Evolutionary conservation across 352 stramenopile species (phyloP).

Genomic region (Phytopythium litorale): DNA sequence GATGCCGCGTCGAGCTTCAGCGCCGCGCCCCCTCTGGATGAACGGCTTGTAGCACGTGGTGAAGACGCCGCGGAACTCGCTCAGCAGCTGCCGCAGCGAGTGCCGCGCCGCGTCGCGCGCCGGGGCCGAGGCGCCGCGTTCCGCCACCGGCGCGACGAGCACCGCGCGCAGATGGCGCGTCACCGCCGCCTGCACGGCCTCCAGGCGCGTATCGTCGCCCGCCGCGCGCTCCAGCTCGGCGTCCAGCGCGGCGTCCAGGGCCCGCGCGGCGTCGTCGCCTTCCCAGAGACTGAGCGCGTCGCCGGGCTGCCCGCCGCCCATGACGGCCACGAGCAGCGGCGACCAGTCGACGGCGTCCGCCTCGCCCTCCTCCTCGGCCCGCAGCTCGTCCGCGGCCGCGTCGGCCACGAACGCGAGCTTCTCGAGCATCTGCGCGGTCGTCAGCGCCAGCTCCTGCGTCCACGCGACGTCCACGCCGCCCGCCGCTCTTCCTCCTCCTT

Average conservation of each 20-base stretch:
- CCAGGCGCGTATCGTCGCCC: background rate
- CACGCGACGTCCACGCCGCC: background rate
- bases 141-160: background rate
- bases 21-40: constrained; percentile 13
- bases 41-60: constrained; percentile 33
- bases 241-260: constrained; percentile 3
- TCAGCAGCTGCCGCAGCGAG: constrained; percentile 42
- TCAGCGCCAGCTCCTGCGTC: constrained; percentile 4
- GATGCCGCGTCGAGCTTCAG: background rate
- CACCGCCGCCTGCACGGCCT: background rate
- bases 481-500: background rate
- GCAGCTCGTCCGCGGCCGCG: background rate
- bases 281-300: background rate
- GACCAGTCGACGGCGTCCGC: constrained; percentile 1
- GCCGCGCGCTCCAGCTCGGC: background rate
- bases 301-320: background rate
- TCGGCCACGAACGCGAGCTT: constrained; percentile 9
- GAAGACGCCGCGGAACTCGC: constrained; percentile 52
- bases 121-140: background rate
- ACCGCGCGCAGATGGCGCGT: background rate
- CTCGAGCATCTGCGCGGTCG: constrained; percentile 6
- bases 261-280: background rate
- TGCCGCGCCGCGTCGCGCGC: constrained; percentile 17
- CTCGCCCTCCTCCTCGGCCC: background rate
- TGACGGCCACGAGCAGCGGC: constrained; percentile 1